Evolutionary conservation across 768 basidiomycete species (phyloP), one percentile per base, ranked within the genome.

Genomic region (Boletus rufocinnamomeus): DNA sequence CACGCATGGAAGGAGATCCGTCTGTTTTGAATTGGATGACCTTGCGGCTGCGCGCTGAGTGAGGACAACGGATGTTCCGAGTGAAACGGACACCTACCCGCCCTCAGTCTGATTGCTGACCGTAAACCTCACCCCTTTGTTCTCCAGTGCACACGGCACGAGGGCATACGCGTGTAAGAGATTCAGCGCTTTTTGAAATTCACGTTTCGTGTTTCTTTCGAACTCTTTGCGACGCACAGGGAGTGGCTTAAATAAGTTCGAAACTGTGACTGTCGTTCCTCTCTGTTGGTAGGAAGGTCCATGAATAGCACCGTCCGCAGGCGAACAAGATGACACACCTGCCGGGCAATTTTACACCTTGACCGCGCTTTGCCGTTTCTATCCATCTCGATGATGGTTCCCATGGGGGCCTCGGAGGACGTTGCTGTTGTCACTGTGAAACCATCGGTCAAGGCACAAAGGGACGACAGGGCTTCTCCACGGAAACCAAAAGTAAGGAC

Each of bases 161-260:
- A 99, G 77, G 0, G 95, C 95, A 72, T 98, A 99, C 0, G 91
- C 93, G 47, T 88, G 85, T 43, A 98, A 73, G 17, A 97, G 76
- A 7, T 82, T 76, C n/a, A 98, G 69, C 2, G 91, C 89, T 66
- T 97, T 97, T 5, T 77, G 84, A 66, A 90, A 95, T 65, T 98
- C 96, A 43, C 94, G 84, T 70, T 96, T 98, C 1, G 81, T 79
- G 63, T 96, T 95, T 54, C 92, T 78, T 67, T 93, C 88, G 34
- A 98, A 82, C 65, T 98, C 97, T 71, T 95, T 95, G 7, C 93
- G 80, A 6, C 96, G 83, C 7, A 99, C 97, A 1, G 97, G 93
- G 0, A 98, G 79, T 1, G 90, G 83, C 7, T 78, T 76, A 73
- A 98, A 98, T 1, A 96, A 77, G 30, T 84, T 83, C 0, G 83